Evolutionary conservation across 1,139 yeast species (phyloP), one percentile per base, ranked within the genome.

Genomic region (Entelexis paramagnoliae): DNA sequence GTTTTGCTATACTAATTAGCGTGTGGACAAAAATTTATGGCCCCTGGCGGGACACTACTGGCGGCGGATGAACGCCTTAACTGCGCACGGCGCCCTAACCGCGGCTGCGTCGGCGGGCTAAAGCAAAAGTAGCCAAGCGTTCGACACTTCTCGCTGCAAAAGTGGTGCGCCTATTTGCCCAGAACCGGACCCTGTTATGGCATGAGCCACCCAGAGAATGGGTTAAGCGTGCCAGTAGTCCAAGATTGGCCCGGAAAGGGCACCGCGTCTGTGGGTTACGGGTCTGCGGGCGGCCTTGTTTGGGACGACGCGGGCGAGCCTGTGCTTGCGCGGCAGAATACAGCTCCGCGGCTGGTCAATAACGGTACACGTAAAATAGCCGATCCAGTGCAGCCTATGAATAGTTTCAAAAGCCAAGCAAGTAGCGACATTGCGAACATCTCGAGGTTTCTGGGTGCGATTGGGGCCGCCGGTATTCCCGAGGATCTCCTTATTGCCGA

Each of bases 231-330:
- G 19, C 34, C 34, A n/a, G 46, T 42, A 6, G 46, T 42, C 13
- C 29, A 42, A 10, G 46, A 42, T 13, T 54, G 57, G 57, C 57
- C 57, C 28, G 57, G 57, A 10, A 13, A 33, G 1, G 50, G 51
- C 10, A n/a, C 45, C 3, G 47, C 50, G 8, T 33, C 24, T 1
- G 30, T 50, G 4, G 53, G 53, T 36, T 49, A 46, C 40, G 58
- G 58, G 13, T 20, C 48, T 34, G 44, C 52, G 11, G 58, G 58
- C 16, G 55, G 49, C 17, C 46, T 54, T 16, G 11, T 46, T 3
- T 38, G 46, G 22, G 55, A 49, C 30, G 28, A n/a, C 14, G n/a
- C 24, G 9, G 49, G 49, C n/a, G 16, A 34, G 4, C 28, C 40
- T 6, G 29, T 44, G n/a, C 10, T 19, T 4, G 57, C 58, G 14